phyloP scores from a whole-genome alignment of 176 grass and related monocot species.

The Rhynchospora breviuscula region DNA sequence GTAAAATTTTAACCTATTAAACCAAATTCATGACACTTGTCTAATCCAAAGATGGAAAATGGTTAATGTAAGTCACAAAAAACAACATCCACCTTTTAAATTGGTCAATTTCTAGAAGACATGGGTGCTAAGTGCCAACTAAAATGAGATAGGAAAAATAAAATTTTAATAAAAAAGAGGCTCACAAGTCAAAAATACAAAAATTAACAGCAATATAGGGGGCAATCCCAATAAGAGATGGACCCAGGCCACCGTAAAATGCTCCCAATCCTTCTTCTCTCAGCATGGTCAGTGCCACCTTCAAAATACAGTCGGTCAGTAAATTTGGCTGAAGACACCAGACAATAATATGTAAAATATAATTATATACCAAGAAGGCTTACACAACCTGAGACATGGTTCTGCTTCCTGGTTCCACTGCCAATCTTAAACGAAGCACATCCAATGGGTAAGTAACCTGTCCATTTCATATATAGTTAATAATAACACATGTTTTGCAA shows the following conservation, averaged over 20 bases:
- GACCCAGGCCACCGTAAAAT: conserved; percentile 87
- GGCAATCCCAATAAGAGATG: conserved; percentile 88
- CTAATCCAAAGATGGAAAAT: neutral
- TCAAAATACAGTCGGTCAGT: conserved; percentile 28
- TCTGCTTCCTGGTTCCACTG: conserved; percentile 78
- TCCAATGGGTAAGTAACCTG: conserved; percentile 97
- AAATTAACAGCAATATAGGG: conserved; percentile 99
- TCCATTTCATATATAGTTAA: conserved; percentile 10
- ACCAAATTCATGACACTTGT: neutral
- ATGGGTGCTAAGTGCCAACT: neutral
- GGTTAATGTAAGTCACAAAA: neutral
- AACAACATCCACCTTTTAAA: neutral
- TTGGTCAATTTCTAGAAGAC: neutral
- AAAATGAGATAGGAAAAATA: conserved; percentile 3
- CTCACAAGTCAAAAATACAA: conserved; percentile 99
- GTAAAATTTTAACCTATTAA: neutral
- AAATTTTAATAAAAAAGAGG: conserved; percentile 20
- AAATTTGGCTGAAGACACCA: conserved; percentile 18
- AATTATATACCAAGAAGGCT: neutral
- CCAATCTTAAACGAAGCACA: conserved; percentile 89
- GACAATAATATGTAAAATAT: neutral
- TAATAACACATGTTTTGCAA: neutral
- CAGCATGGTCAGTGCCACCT: conserved; percentile 92
- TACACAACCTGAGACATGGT: conserved; percentile 85
- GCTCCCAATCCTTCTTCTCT: conserved; percentile 87